These are phyloP conservation scores for Raphidocelis subcapitata DNA, from an alignment of 139 green algal species.

Conservation along the genomic window DNA sequence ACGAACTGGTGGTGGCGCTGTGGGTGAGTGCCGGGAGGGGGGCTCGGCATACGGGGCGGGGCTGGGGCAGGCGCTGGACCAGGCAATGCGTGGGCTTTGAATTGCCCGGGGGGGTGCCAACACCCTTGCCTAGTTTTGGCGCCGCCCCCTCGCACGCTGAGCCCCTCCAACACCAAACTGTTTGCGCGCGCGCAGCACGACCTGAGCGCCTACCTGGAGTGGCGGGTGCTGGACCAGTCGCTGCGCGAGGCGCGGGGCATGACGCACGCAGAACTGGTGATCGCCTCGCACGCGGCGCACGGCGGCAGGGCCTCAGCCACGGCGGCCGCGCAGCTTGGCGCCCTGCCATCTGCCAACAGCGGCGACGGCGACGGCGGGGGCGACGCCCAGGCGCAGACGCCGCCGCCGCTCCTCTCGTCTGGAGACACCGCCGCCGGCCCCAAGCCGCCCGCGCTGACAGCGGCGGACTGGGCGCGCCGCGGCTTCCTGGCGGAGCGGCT, in stretches of 20 bases:
- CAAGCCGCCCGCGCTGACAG: conserved; percentile 8
- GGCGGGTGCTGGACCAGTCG: conserved; percentile 23
- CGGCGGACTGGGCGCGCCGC: conserved; percentile 46
- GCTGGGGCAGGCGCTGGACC: too few relatives aligned
- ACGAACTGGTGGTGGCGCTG: conserved; percentile 28
- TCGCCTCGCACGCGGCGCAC: conserved; percentile 8
- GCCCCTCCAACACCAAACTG: too few relatives aligned
- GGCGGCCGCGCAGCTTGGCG: too few relatives aligned
- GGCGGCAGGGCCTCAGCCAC: too few relatives aligned
- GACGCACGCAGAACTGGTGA: conserved; percentile 22
- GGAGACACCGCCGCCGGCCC: too few relatives aligned
- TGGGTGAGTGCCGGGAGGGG: conserved; percentile 16
- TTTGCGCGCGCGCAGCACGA: not conserved
- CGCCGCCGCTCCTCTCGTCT: not conserved
- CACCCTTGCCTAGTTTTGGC: too few relatives aligned
- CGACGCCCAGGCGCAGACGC: too few relatives aligned
- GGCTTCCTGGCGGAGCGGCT: conserved; percentile 53
- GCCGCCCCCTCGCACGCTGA: too few relatives aligned
- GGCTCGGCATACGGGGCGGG: not conserved
- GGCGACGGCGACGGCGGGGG: not conserved
- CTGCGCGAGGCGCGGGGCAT: conserved; percentile 12
- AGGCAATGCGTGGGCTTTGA: too few relatives aligned
- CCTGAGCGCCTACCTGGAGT: conserved; percentile 23
- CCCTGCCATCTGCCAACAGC: too few relatives aligned
- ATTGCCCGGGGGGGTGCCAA: too few relatives aligned